Percentiles rank a stretch among this genome's conserved stretches.
These are phyloP conservation scores for Cladophialophora chaetospira DNA, from an alignment of 2,329 filamentous ascomycete genomes.

Conservation along the genomic window DNA sequence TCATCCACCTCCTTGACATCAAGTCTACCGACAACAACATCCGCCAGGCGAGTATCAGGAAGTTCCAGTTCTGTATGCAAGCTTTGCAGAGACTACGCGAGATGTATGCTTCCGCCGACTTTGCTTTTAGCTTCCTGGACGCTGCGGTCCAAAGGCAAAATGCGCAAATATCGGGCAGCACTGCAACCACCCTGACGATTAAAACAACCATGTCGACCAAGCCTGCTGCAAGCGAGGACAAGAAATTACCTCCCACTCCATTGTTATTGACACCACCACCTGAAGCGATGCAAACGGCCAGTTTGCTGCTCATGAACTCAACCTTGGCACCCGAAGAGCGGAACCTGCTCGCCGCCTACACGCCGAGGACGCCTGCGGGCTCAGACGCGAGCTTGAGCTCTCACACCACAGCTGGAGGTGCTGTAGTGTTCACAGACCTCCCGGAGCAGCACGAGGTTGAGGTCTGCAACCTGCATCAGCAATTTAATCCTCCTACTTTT, in stretches of 20 bases:
- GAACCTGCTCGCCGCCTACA: slow-evolving; percentile 26
- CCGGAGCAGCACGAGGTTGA: neutral
- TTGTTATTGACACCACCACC: slow-evolving; percentile 32
- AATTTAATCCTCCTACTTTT: slow-evolving; percentile 46
- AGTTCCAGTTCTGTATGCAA: slow-evolving; percentile 89
- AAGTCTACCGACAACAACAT: slow-evolving; percentile 75
- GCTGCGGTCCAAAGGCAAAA: slow-evolving; percentile 85
- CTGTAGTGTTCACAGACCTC: slow-evolving; percentile 16
- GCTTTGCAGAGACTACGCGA: slow-evolving; percentile 86
- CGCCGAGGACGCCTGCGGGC: slow-evolving; percentile 19
- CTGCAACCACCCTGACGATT: neutral
- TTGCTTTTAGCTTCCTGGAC: slow-evolving; percentile 92
- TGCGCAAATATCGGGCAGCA: slow-evolving; percentile 9
- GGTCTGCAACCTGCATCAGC: neutral
- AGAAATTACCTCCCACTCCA: slow-evolving; percentile 5
- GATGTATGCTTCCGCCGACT: slow-evolving; percentile 91
- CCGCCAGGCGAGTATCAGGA: slow-evolving; percentile 71
- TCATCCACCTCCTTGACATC: slow-evolving; percentile 90
- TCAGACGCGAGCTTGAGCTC: slow-evolving; percentile 23
- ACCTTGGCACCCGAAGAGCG: slow-evolving; percentile 27
- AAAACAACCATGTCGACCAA: slow-evolving; percentile 2
- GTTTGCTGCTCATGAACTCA: slow-evolving; percentile 23
- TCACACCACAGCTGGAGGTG: slow-evolving; percentile 23
- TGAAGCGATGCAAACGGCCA: slow-evolving; percentile 30
- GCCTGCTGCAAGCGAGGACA: slow-evolving; percentile 1